Conservation (phyloP, 2,329 filamentous ascomycete species). For the Chalaropsis thielavioides region DNA sequence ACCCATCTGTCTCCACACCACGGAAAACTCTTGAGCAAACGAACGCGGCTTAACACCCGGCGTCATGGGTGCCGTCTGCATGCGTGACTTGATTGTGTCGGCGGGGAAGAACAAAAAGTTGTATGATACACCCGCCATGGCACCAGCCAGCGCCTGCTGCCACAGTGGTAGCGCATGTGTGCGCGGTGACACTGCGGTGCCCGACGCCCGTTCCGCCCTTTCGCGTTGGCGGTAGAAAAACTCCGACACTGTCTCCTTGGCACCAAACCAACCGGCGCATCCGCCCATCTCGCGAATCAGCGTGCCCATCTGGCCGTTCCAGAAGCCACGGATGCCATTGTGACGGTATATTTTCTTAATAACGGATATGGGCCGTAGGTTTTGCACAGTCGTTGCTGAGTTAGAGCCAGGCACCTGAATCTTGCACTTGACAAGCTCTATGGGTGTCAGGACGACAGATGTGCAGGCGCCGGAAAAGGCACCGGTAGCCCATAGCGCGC, state of each 20-base stretch:
- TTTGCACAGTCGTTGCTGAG: slow-evolving; percentile 23
- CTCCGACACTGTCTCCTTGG: slow-evolving; percentile 65
- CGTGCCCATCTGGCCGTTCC: slow-evolving; percentile 88
- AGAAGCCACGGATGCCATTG: slow-evolving; percentile 75
- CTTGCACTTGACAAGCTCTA: slow-evolving; percentile 96
- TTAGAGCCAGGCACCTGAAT: slow-evolving; percentile 58
- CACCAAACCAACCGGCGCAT: slow-evolving; percentile 87
- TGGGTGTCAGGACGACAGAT: slow-evolving; percentile 79
- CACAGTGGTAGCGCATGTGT: slow-evolving; percentile 54
- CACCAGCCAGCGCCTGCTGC: slow-evolving; percentile 79
- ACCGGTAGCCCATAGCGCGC: slow-evolving; percentile 62
- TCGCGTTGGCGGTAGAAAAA: slow-evolving; percentile 50
- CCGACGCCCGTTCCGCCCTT: slow-evolving; percentile 28
- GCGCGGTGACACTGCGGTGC: slow-evolving; percentile 41
- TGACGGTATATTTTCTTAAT: slow-evolving; percentile 68
- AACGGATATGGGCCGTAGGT: slow-evolving; percentile 51
- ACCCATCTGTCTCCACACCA: slow-evolving; percentile 71
- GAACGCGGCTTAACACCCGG: slow-evolving; percentile 41
- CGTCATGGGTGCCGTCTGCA: slow-evolving; percentile 73
- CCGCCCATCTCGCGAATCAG: slow-evolving; percentile 88
- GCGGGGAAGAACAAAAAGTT: slow-evolving; percentile 97
- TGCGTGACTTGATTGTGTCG: slow-evolving; percentile 91
- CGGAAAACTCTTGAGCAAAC: slow-evolving; percentile 57
- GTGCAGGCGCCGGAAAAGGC: slow-evolving; percentile 80
- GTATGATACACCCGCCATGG: slow-evolving; percentile 79